Percentiles rank a stretch among this genome's conserved stretches.
Conservation (phyloP, 805 yeast genomes). For the Schizosaccharomyces osmophilus region DNA sequence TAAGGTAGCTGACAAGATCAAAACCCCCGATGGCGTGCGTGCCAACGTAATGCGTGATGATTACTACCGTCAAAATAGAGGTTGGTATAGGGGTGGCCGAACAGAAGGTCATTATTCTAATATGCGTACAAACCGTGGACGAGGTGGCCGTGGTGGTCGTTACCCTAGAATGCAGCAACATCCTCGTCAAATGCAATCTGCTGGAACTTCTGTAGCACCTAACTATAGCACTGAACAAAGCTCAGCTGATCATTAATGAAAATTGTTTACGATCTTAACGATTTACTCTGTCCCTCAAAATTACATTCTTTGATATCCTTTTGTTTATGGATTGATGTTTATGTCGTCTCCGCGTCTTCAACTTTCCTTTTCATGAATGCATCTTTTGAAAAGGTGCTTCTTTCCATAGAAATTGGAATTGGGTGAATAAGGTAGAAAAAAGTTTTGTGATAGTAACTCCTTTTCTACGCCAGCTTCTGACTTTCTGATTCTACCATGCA, state of each 20-base stretch:
- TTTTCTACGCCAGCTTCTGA: too few species aligned
- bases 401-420: too few species aligned
- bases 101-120: background rate
- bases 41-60: background rate
- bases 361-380: too few species aligned
- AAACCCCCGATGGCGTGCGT: slow-evolving; percentile 1
- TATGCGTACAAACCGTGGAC: background rate
- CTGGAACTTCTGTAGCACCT: background rate
- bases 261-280: background rate
- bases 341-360: too few species aligned
- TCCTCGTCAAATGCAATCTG: background rate
- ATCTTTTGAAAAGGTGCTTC: too few species aligned
- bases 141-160: background rate
- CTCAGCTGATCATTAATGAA: background rate
- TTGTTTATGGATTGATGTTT: too few species aligned
- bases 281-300: too few species aligned
- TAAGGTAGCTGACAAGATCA: background rate
- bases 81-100: background rate
- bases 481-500: too few species aligned
- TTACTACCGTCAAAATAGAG: background rate
- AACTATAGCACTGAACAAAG: background rate
- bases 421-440: too few species aligned
- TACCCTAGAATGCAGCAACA: background rate
- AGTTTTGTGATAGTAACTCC: too few species aligned
- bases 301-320: too few species aligned